These are phyloP conservation scores for Ceratobasidium sp. DNA, from an alignment of 1,284 basidiomycete species.

Conservation along the genomic window DNA sequence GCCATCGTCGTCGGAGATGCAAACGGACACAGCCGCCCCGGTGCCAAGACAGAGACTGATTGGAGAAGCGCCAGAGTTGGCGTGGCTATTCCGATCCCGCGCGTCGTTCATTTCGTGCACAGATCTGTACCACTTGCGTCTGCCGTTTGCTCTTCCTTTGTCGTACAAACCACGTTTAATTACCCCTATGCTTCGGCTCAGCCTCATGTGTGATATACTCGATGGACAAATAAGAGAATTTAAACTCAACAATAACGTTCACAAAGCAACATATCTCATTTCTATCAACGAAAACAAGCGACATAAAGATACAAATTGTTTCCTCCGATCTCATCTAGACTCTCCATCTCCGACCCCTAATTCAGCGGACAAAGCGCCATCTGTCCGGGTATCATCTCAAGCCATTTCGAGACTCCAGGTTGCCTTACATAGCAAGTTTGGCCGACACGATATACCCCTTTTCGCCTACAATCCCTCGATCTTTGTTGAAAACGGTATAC, in stretches of 20 bases:
- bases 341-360: not conserved
- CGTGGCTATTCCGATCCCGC: not conserved
- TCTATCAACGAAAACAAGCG: not conserved
- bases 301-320: slow-evolving; percentile 22
- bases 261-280: not conserved
- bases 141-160: no score
- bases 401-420: not conserved
- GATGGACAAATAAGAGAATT: not conserved
- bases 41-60: not conserved
- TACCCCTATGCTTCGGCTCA: no score
- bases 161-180: no score
- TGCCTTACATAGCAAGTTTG: slow-evolving; percentile 13
- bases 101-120: no score
- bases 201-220: no score
- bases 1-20: not conserved
- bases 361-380: not conserved
- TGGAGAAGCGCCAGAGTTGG: not conserved
- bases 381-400: not conserved
- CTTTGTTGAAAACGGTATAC: slow-evolving; percentile 42
- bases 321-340: not conserved
- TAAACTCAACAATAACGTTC: not conserved
- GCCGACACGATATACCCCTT: slow-evolving; percentile 42
- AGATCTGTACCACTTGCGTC: no score
- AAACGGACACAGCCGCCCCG: not conserved
- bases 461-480: slow-evolving; percentile 41